Evolutionary conservation across 2,329 filamentous ascomycete genomes (phyloP), one percentile per base, ranked within the genome.

Genomic region (Penicillium brasilianum): DNA sequence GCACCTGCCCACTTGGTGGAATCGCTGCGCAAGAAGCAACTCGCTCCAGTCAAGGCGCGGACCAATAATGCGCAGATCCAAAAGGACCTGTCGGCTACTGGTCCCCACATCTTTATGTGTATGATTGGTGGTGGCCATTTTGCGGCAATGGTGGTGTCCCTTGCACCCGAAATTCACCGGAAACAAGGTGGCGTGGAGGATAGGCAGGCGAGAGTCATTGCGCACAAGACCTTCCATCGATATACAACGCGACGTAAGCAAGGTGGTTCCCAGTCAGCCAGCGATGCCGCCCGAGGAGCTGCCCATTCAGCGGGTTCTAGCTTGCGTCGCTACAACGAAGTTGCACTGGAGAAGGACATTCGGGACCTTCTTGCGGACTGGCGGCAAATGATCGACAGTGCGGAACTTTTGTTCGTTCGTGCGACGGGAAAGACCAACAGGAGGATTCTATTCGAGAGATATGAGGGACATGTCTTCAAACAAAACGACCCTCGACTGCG

Each of bases 91-190:
- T 78, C 83, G 39, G 39, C 68, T 20, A 59, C 88, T 25, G 88
- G 89, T 8, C 92, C 93, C 2, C 93, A 98, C 74, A 88, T 97
- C 53, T 98, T 99, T 74, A 85, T 99, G 51, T 98, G 93, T 78
- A 99, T 99, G 95, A 96, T 99, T 54, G 95, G 95, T 25, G 95
- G 95, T 61, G 95, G 95, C 0, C 95, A 99, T 75, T 99, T 99
- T 73, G 95, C 95, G 0, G 95, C 91, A 54, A 98, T 98, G 93
- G 84, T 98, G 11, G 91, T 99, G 11, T 93, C 93, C 0, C 84
- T 98, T 4, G 88, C 92, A 0, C 93, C 95, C 0, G 91, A 93
- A 64, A 82, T 90, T 56, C 86, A 87, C 39, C 94, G 91, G 73
- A 87, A 87, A 55, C 82, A 85, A 13, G 80, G 84, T 16, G 90